Evolutionary conservation across 805 yeast species (phyloP).

Genomic region (Teunomyces kruisii): DNA sequence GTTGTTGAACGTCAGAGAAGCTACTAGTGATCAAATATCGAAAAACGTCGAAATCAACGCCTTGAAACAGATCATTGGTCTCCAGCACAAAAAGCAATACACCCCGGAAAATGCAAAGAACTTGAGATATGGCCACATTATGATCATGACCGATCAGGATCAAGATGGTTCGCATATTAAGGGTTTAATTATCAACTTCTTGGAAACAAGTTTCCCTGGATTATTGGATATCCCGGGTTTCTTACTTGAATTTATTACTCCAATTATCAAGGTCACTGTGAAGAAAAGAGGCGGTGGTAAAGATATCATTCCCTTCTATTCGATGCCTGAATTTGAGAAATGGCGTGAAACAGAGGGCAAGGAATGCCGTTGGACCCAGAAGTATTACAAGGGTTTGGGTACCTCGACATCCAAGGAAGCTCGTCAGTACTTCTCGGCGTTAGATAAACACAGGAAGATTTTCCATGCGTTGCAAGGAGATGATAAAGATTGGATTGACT

Average conservation of each 20-base stretch:
- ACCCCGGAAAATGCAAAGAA: constrained; percentile 58
- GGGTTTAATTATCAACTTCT: constrained; percentile 88
- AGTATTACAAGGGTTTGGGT: constrained; percentile 98
- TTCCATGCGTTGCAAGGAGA: constrained; percentile 79
- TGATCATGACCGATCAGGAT: constrained; percentile 99
- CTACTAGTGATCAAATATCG: constrained; percentile 90
- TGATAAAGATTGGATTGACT: constrained; percentile 76
- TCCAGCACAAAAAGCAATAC: constrained; percentile 88
- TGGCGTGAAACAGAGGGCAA: constrained; percentile 89
- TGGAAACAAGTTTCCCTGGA: constrained; percentile 94
- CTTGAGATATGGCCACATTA: constrained; percentile 90
- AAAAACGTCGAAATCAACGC: constrained; percentile 95
- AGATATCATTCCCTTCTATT: constrained; percentile 72
- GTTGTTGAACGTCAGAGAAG: constrained; percentile 92
- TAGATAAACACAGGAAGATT: constrained; percentile 81
- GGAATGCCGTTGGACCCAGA: constrained; percentile 79
- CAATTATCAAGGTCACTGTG: constrained; percentile 87
- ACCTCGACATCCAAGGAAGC: constrained; percentile 83
- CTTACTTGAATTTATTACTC: constrained; percentile 90
- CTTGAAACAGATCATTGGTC: constrained; percentile 89
- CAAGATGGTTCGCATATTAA: constrained; percentile 98
- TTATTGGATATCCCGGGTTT: constrained; percentile 87
- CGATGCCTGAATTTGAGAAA: constrained; percentile 91
- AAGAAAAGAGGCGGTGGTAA: constrained; percentile 51
- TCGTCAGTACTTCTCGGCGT: constrained; percentile 80